Conservation (phyloP, 306 rosid genomes). For the Canavalia ensiformis region DNA sequence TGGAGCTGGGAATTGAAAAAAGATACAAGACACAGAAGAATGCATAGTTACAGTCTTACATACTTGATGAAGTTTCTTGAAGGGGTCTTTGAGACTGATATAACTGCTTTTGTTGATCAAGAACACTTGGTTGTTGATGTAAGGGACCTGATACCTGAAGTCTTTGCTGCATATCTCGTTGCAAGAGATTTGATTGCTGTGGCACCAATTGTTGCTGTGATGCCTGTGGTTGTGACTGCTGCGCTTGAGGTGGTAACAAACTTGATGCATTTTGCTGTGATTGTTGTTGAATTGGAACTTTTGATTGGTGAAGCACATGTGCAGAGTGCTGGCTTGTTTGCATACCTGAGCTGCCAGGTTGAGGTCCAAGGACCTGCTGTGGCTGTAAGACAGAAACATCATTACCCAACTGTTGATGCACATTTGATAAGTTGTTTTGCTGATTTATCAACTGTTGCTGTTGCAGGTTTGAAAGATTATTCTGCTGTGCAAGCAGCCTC, state of each 20-base stretch:
- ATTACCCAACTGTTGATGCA: conserved; percentile 89
- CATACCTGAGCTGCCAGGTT: conserved; percentile 79
- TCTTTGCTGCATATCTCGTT: conserved; percentile 91
- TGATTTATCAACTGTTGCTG: conserved; percentile 84
- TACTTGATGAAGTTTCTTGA: conserved; percentile 93
- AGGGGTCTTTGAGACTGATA: conserved; percentile 84
- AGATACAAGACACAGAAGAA: conserved; percentile 28
- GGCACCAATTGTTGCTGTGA: conserved; percentile 85
- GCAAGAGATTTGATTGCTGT: conserved; percentile 78
- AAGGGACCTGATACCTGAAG: conserved; percentile 79
- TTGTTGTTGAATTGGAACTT: conserved; percentile 77
- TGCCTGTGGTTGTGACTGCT: conserved; percentile 79
- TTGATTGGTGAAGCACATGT: conserved; percentile 78
- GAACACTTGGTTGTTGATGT: conserved; percentile 75
- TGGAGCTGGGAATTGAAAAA: conserved; percentile 6
- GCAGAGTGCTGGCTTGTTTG: conserved; percentile 83
- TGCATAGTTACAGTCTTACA: conserved; percentile 44
- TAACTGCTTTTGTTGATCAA: conserved; percentile 92
- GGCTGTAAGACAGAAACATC: conserved; percentile 79
- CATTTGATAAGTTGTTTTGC: conserved; percentile 77
- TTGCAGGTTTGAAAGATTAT: conserved; percentile 77
- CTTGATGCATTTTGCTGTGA: conserved; percentile 74
- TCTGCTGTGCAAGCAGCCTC: conserved; percentile 83
- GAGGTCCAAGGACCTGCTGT: conserved; percentile 74
- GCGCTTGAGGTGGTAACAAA: conserved; percentile 78